Evolutionary conservation across 768 basidiomycete genomes (phyloP), one percentile per base, ranked within the genome.

Genomic region (Lactifluus volemus): DNA sequence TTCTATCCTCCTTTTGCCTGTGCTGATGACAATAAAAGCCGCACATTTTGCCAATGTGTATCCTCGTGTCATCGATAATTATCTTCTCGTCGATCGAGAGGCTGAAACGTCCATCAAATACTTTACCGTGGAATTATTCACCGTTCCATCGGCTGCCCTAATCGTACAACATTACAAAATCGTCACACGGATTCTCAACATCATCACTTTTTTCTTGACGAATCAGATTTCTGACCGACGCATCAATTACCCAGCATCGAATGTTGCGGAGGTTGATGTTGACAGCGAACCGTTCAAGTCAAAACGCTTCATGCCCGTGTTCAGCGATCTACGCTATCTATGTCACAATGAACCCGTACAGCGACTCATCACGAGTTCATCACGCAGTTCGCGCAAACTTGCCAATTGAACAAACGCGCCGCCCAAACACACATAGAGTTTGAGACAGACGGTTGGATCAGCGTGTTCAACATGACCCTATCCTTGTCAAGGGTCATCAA

Each of bases 381-480:
- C 68, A 71, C 76, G 42, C 81, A 86, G 54, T 88, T 95, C 64
- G 80, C 86, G 10, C 77, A 81, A 57, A 87, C 92, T 7, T 88
- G 94, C 72, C 83, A 87, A 65, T 76, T 98, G 2, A 93, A 94
- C 72, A 85, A 86, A 67, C 83, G 96, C 17, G 92, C 88, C 19
- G 83, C 79, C 5, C 80, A 82, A 32, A 86, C 77, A 55, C 97
- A 98, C 67, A 84, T 99, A 67, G 96, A 98, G 72, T 99, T 90
- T 74, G 97, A 99, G 75, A 88, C 89, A 34, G 97, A 99, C 65
- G 88, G 88, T n/a, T 97, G 95, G 96, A 92, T 97, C 63, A 90
- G 87, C 67, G 92, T 97, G 14, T 98, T 98, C 74, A 94, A 95
- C 67, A 88, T 98, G 25, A 94, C 93, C 6, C 81, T 96, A 10